phyloP scores from a whole-genome alignment of 805 yeast species.

The Pichia cabralensis region DNA sequence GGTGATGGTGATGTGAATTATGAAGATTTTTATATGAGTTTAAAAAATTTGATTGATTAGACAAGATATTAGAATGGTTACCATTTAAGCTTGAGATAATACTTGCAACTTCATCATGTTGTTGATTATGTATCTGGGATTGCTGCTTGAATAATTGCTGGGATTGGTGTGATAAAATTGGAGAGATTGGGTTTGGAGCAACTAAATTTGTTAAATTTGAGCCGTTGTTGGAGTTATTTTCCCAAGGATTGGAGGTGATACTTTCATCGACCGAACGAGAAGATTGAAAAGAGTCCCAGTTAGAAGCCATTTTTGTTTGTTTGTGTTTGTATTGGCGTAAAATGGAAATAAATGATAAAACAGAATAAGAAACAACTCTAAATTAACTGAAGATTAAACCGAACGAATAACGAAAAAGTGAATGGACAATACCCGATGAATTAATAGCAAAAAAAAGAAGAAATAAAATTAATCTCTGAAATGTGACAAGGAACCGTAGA shows the following conservation, averaged over 20 bases:
- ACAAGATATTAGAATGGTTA: constrained; percentile 13
- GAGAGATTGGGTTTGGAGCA: constrained; percentile 16
- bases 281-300: constrained; percentile 20
- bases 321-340: not conserved
- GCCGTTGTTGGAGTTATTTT: constrained; percentile 15
- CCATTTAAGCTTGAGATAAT: constrained; percentile 8
- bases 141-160: constrained; percentile 25
- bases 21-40: constrained; percentile 9
- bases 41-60: constrained; percentile 20
- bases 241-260: constrained; percentile 22
- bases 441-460: too few species aligned
- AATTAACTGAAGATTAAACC: not conserved
- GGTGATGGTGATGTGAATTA: constrained; percentile 6
- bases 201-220: constrained; percentile 7
- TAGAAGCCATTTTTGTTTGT: constrained; percentile 14
- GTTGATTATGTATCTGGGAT: not conserved
- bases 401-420: not conserved
- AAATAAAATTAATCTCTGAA: too few species aligned
- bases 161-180: constrained; percentile 7
- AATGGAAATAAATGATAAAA: not conserved
- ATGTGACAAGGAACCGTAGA: too few species aligned
- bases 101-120: constrained; percentile 20
- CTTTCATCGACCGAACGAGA: constrained; percentile 20
- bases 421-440: too few species aligned
- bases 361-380: not conserved